These are phyloP conservation scores for Amphicarpaea edgeworthii DNA, from an alignment of 306 rosid genomes.

Conservation along the genomic window DNA sequence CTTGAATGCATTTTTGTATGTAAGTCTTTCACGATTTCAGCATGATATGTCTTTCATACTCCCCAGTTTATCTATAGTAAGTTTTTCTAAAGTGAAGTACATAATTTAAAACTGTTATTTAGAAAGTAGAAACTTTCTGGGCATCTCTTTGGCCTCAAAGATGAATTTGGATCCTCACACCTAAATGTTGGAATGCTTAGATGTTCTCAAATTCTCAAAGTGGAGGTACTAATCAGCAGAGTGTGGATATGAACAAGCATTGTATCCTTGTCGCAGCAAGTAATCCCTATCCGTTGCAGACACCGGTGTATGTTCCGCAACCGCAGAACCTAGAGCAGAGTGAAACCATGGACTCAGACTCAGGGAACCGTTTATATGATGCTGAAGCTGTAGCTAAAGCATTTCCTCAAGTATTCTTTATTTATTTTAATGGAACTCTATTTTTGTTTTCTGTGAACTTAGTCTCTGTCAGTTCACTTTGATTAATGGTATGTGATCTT, in stretches of 20 bases:
- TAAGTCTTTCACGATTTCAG: conserved; percentile 8
- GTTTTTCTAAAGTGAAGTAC: conserved; percentile 4
- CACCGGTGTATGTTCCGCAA: conserved; percentile 87
- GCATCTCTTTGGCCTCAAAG: conserved; percentile 18
- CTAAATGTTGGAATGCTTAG: conserved; percentile 55
- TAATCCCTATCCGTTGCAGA: conserved; percentile 89
- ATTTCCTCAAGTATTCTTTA: conserved; percentile 72
- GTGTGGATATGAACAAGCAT: conserved; percentile 79
- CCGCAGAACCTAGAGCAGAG: conserved; percentile 76
- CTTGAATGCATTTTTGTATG: conserved; percentile 19
- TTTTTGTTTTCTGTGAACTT: conserved; percentile 27
- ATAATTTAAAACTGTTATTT: conserved; percentile 13
- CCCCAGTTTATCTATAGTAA: not conserved
- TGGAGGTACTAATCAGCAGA: conserved; percentile 82
- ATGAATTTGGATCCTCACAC: conserved; percentile 38
- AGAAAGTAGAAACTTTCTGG: conserved; percentile 20
- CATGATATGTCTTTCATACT: conserved; percentile 3
- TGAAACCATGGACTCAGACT: conserved; percentile 73
- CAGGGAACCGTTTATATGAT: conserved; percentile 74
- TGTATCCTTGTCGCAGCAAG: conserved; percentile 93
- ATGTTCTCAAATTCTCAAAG: conserved; percentile 80
- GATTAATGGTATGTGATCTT: conserved; percentile 38
- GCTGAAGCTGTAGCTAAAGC: conserved; percentile 94
- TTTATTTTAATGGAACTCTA: conserved; percentile 17
- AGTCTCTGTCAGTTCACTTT: conserved; percentile 25